Evolutionary conservation across 2,329 filamentous ascomycete species (phyloP), one percentile per base, ranked within the genome.

Genomic region (Diaporthe ampelina): DNA sequence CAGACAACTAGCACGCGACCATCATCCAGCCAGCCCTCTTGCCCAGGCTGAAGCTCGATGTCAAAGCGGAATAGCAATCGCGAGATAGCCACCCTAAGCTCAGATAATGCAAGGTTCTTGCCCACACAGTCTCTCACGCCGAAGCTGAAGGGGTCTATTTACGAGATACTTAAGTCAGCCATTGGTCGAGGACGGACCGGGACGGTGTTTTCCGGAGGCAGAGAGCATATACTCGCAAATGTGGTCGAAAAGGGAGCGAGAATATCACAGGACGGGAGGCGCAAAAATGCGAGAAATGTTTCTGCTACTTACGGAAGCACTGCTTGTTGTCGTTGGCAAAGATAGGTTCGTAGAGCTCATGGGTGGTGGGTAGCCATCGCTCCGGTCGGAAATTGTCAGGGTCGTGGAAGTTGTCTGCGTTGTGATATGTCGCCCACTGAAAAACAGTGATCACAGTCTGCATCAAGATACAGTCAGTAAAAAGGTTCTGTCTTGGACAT

Each of bases 31-130:
- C 73, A 74, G 29, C 45, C n/a, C 50, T 72, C 68, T 29, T 72
- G 68, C 15, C 58, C 73, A 3, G 57, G 57, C 17, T 8, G 40
- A 9, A 72, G 50, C 58, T 81, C 79, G 37, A 84, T 57, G 52
- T 85, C 82, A 54, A 83, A 85, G n/a, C 77, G 76, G 69, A 72
- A 83, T 2, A 84, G 26, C 26, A 85, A 68, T 71, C 82, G 83
- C 1, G 81, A 79, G 11, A 84, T 48, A 15, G 82, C 79, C 7
- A 82, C 73, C 1, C 81, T 78, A 77, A 85, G 81, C 76, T 85
- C 82, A 19, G 83, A 77, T 52, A 81, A 81, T 0, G 83, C 84
- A 3, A 81, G 68, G 56, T 77, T 77, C 74, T 78, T 78, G 32
- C 77, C 77, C 9, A 77, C 61, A 43, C 77, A 79, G 52, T 76